Percentiles rank a stretch among this genome's conserved stretches.
Evolutionary conservation across 768 basidiomycete genomes (phyloP).

Genomic region (Tylopilus felleus): DNA sequence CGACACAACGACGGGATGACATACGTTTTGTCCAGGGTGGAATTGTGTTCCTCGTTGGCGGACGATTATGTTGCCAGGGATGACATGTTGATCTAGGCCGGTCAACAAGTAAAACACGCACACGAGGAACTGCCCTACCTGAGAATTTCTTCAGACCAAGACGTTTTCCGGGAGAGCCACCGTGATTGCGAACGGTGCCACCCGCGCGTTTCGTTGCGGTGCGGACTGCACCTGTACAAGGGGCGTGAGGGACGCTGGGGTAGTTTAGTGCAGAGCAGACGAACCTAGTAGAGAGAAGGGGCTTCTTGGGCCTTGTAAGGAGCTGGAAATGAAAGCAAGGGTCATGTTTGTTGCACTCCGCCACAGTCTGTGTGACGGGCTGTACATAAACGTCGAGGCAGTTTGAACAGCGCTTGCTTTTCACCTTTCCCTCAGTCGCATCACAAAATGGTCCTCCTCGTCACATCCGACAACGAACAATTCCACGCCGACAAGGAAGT

Average conservation of each 20-base stretch:
- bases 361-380: constrained; percentile 9
- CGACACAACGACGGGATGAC: constrained; percentile 26
- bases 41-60: constrained; percentile 91
- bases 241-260: not conserved
- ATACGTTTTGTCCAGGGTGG: constrained; percentile 90
- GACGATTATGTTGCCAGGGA: constrained; percentile 95
- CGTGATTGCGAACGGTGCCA: constrained; percentile 89
- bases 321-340: constrained; percentile 41
- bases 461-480: constrained; percentile 93
- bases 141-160: constrained; percentile 96
- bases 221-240: constrained; percentile 59
- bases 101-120: constrained; percentile 8
- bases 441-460: constrained; percentile 72
- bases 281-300: constrained; percentile 51
- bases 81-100: constrained; percentile 76
- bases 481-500: constrained; percentile 93
- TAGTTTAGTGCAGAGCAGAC: not conserved
- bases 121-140: constrained; percentile 46
- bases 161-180: constrained; percentile 89
- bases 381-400: constrained; percentile 2
- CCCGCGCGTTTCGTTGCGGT: constrained; percentile 97
- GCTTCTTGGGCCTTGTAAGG: constrained; percentile 33
- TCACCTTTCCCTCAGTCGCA: constrained; percentile 9
- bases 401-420: not conserved
- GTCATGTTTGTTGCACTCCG: constrained; percentile 10